Base-by-base conservation (phyloP, 2,329 filamentous ascomycete species). In the Orbilia quercus region DNA sequence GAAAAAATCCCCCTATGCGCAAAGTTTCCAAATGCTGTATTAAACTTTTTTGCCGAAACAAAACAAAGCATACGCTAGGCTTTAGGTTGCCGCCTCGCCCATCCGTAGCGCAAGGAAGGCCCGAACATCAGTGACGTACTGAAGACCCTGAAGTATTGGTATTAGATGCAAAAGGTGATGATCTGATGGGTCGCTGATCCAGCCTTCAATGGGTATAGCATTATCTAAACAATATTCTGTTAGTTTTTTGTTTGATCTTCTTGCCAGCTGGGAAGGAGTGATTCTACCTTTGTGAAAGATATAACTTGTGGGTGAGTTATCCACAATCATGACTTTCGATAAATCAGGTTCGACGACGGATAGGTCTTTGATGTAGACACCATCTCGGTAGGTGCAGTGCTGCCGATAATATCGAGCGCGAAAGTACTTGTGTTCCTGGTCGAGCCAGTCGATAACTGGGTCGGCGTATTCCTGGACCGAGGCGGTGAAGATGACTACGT, bases 391-490 rank as follows among this genome's bases (percentile, higher is more conserved):
- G 20, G 95, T 98, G 84, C 95, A 99, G 81, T 99, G 94, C 80
- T 99, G 95, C 63, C 95, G 88, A 82, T 99, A 99, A 82, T 95
- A 98, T 76, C 95, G 85, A 42, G 89, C 91, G 36, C 91, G 90
- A 82, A 99, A 99, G 83, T 92, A 98, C 82, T 98, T 98, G 78
- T 93, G 89, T 82, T 99, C 95, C 76, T 92, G 89, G 82, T 99
- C 95, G 72, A 99, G 86, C 92, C 93, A 98, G 84, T 99, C 95
- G 80, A 99, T 98, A 65, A 99, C 95, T 0, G 95, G 95, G 81
- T 99, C 95, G 66, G 95, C 95, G 79, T 99, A 99, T 81, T 99
- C 95, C 80, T 99, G 95, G 38, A 99, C 95, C 18, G 92, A 96
- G 1, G 95, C 95, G 7, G 95, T 99, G 81, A 99, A 99, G 50